Conservation (phyloP, 1,284 basidiomycete genomes). For the Apiotrichum montevideense region DNA sequence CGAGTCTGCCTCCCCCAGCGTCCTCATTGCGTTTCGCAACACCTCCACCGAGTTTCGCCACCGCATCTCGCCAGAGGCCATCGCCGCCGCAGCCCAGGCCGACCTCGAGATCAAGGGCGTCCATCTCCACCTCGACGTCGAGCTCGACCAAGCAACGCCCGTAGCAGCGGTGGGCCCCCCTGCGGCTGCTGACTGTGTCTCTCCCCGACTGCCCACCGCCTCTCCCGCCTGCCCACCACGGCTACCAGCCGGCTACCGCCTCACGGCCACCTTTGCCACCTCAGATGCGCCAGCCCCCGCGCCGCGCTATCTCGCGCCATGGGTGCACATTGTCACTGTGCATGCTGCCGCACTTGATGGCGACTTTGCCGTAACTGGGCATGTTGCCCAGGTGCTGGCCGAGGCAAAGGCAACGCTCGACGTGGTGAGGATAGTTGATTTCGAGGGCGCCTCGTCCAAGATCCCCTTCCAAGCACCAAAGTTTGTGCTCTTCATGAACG, state of each 20-base stretch:
- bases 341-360: slow-evolving; percentile 3
- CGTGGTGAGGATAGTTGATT: background rate
- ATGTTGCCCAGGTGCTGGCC: background rate
- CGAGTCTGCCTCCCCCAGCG: background rate
- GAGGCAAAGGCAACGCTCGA: background rate
- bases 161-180: too few species aligned
- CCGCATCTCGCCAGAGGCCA: background rate
- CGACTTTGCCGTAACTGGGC: slow-evolving; percentile 8
- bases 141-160: background rate
- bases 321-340: background rate
- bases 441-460: background rate
- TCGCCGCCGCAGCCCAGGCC: background rate
- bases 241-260: background rate
- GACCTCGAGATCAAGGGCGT: background rate
- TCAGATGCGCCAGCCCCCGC: background rate
- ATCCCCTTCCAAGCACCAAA: slow-evolving; percentile 1
- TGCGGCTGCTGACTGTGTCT: too few species aligned
- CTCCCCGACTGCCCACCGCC: too few species aligned
- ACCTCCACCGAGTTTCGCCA: background rate
- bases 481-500: background rate
- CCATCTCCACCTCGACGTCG: background rate
- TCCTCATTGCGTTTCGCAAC: background rate
- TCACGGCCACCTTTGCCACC: background rate
- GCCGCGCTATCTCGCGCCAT: background rate
- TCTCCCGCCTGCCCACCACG: too few species aligned